A percentile compares a stretch with the other conserved stretches of the same genome.
phyloP scores from a whole-genome alignment of 192 early-diverging fungal species.

The Oehlia diaphana region DNA sequence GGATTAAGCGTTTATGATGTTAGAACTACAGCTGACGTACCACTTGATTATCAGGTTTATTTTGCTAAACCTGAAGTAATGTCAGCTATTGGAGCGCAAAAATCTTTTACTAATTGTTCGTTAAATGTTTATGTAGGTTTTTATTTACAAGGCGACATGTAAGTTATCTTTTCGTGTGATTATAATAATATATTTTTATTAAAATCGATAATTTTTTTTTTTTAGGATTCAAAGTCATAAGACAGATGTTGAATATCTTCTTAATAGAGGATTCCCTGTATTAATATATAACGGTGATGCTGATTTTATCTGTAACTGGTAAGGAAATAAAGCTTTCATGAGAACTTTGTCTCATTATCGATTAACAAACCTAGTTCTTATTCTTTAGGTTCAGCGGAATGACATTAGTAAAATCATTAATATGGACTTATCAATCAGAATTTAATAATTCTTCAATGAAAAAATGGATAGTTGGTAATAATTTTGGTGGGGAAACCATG shows the following conservation, averaged over 20 bases:
- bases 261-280: constrained; percentile 45
- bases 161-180: constrained; percentile 2
- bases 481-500: background rate
- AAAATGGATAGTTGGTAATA: background rate
- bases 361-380: no score
- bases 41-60: constrained; percentile 61
- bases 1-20: constrained; percentile 67
- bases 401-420: no score
- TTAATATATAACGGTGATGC: constrained; percentile 80
- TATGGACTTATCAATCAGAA: background rate
- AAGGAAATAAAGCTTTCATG: constrained; percentile 14
- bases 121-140: constrained; percentile 43
- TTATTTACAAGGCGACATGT: constrained; percentile 47
- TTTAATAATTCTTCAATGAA: background rate
- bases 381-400: no score
- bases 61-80: constrained; percentile 52
- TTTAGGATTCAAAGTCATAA: constrained; percentile 55
- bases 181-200: background rate
- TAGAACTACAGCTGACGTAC: constrained; percentile 62
- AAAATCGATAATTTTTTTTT: background rate
- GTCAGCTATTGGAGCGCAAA: constrained; percentile 53
- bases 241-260: constrained; percentile 8
- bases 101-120: constrained; percentile 55
- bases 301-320: constrained; percentile 82
- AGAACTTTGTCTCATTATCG: no score